A percentile compares a stretch with the other conserved stretches of the same genome.
Conservation (phyloP, 345 rosid genomes). For the Hevea brasiliensis region DNA sequence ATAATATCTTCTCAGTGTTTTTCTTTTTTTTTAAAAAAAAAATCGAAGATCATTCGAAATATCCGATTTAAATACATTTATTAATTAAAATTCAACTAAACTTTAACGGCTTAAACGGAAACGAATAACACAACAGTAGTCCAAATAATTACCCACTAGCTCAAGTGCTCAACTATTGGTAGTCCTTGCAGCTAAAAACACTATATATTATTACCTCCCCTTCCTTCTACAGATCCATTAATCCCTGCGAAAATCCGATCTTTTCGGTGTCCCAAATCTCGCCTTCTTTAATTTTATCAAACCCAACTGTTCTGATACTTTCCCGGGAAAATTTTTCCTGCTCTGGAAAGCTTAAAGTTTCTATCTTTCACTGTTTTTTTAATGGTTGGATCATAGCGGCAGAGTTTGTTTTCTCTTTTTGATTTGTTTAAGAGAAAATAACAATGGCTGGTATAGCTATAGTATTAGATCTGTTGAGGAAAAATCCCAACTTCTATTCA, state of each 20-base stretch:
- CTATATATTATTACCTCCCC: neutral
- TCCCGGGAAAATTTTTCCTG: neutral
- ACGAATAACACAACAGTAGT: too few species aligned
- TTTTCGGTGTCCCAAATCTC: neutral
- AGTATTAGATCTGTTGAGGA: slow-evolving; percentile 72
- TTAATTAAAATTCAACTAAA: too few species aligned
- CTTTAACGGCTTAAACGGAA: too few species aligned
- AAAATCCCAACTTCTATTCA: slow-evolving; percentile 49
- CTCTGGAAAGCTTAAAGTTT: neutral
- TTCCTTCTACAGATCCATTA: neutral
- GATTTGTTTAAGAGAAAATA: slow-evolving; percentile 2
- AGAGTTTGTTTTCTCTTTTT: neutral
- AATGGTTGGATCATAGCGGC: neutral
- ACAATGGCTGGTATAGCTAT: slow-evolving; percentile 84
- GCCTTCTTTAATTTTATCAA: neutral
- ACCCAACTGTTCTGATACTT: neutral
- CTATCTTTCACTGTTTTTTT: neutral
- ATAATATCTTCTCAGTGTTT: too few species aligned
- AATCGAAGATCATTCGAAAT: too few species aligned
- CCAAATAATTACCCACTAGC: too few species aligned
- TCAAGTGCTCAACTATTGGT: too few species aligned
- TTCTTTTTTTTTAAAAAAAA: too few species aligned
- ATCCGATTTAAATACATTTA: too few species aligned
- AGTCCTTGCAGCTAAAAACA: too few species aligned
- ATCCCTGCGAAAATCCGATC: neutral